Percentiles rank a stretch among this genome's conserved stretches.
These are phyloP conservation scores for Rhododendron griersonianum DNA, from an alignment of 148 eudicot genomes.

Conservation along the genomic window DNA sequence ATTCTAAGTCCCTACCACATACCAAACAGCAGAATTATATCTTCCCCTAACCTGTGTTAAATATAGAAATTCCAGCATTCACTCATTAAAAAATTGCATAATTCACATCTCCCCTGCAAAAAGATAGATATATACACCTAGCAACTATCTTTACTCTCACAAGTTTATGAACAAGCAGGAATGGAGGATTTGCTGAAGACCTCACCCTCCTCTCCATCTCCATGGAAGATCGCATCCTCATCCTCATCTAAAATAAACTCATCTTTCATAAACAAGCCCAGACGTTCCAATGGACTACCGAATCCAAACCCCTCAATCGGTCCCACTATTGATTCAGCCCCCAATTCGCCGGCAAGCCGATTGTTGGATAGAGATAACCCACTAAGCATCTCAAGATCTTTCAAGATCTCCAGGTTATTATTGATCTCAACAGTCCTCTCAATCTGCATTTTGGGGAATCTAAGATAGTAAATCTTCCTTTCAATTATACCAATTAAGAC, in stretches of 20 bases:
- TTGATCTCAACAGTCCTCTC: slow-evolving; percentile 63
- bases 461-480: slow-evolving; percentile 1
- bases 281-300: slow-evolving; percentile 43
- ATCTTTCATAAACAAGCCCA: slow-evolving; percentile 63
- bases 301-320: slow-evolving; percentile 13
- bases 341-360: slow-evolving; percentile 1
- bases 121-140: background rate
- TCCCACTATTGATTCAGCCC: slow-evolving; percentile 8
- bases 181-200: slow-evolving; percentile 7
- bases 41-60: background rate
- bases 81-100: background rate
- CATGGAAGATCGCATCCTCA: slow-evolving; percentile 15
- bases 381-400: slow-evolving; percentile 53
- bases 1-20: background rate
- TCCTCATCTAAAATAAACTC: slow-evolving; percentile 42
- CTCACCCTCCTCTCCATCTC: slow-evolving; percentile 58
- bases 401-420: slow-evolving; percentile 33
- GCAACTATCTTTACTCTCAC: background rate
- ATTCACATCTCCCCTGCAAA: background rate
- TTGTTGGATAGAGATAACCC: slow-evolving; percentile 18
- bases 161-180: slow-evolving; percentile 4
- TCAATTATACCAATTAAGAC: background rate
- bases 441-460: slow-evolving; percentile 41
- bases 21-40: background rate
- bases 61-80: background rate